Evolutionary conservation across 2,329 filamentous ascomycete genomes (phyloP), one percentile per base, ranked within the genome.

Genomic region (Penicillium sp.): DNA sequence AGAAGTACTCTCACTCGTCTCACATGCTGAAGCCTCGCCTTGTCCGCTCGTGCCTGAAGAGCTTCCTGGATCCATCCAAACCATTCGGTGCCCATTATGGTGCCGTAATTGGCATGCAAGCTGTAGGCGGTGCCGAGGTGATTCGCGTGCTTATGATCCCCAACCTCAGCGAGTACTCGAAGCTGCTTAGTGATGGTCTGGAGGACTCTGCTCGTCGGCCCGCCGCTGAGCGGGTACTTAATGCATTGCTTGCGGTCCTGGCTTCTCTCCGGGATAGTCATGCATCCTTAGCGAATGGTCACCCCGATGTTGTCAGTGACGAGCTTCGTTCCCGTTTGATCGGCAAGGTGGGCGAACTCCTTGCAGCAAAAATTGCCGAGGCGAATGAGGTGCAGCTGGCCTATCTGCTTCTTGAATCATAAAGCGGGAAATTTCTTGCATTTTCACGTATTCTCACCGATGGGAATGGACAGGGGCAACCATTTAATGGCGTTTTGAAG

Each of bases 21-120:
- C 87, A 90, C 44, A 88, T 92, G 14, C 85, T 98, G 26, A 91
- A 92, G 56, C 88, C 93, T 2, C 91, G 96, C 62, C 88, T 99
- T 29, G 93, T 92, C 4, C 85, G 95, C n/a, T 95, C 93, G 0
- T 97, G 92, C 69, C 84, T 98, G 33, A 96, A 96, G 77, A 88
- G 90, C 68, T 93, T 97, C 74, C 84, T 99, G 29, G 93, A 97
- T 68, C 91, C 92, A 0, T 86, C 88, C 44, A 92, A 93, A 69
- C 88, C 92, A 0, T 85, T 92, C 0, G 87, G 90, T 1, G 89
- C 93, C 1, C 91, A 96, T 68, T 99, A 95, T 71, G 95, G 95
- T 45, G 92, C 93, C 7, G 83, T 99, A 23, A 84, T 88, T 29
- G 93, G 93, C 1, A 80, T 99, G 3, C 83, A 88, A 2, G 86